Evolutionary conservation across 228 moss, liverwort and hornwort genomes (phyloP).

Genomic region (Sphagnum fallax): DNA sequence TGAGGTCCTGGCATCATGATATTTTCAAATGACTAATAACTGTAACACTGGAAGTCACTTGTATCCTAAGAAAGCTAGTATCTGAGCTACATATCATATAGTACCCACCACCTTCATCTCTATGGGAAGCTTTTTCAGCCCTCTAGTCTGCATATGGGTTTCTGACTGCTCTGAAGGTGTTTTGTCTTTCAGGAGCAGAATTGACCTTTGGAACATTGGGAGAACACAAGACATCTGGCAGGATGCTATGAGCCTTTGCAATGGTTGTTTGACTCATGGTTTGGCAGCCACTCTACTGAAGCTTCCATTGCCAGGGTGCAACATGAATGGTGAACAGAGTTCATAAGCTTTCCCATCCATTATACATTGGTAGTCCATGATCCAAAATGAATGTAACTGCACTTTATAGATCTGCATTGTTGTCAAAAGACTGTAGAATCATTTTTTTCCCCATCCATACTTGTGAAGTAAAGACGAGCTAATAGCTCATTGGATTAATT

Average conservation of each 20-base stretch:
- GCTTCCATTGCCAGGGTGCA: background rate
- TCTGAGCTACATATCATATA: no score
- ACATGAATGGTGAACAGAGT: no score
- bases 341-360: no score
- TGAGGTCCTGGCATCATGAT: background rate
- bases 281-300: slow-evolving; percentile 8
- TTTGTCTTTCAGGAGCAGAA: slow-evolving; percentile 24
- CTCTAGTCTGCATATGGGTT: background rate
- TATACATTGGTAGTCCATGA: no score
- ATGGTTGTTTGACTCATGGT: slow-evolving; percentile 26
- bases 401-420: no score
- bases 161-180: background rate
- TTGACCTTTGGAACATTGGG: slow-evolving; percentile 11
- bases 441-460: no score
- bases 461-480: no score
- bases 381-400: no score
- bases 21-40: background rate
- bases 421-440: no score
- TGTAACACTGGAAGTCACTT: background rate
- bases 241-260: slow-evolving; percentile 55
- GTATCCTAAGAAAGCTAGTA: no score
- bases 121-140: background rate
- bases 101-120: no score
- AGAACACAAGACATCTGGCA: slow-evolving; percentile 13
- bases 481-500: no score